Evolutionary conservation across 1,284 basidiomycete species (phyloP).

Genomic region (Irpex sp.): DNA sequence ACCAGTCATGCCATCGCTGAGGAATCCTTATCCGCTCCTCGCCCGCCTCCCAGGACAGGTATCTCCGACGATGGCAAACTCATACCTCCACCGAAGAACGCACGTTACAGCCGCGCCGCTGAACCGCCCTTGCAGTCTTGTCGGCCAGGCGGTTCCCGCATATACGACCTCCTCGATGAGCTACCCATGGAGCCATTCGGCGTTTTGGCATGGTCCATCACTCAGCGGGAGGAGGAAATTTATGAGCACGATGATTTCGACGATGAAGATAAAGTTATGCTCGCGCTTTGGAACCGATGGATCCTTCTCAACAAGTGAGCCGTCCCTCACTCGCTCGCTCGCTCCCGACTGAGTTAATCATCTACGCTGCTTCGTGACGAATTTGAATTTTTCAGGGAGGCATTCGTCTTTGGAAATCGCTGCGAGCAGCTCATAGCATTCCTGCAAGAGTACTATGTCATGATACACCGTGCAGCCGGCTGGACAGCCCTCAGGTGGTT

Average conservation of each 20-base stretch:
- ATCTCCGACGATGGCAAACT: slow-evolving; percentile 22
- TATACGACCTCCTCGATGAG: slow-evolving; percentile 61
- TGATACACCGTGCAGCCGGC: slow-evolving; percentile 66
- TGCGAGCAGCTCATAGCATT: slow-evolving; percentile 53
- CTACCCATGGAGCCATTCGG: slow-evolving; percentile 59
- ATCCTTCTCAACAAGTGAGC: slow-evolving; percentile 58
- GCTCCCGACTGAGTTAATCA: too few species aligned
- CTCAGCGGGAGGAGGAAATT: slow-evolving; percentile 70
- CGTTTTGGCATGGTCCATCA: slow-evolving; percentile 57
- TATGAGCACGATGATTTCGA: slow-evolving; percentile 62
- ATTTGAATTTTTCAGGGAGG: slow-evolving; percentile 29
- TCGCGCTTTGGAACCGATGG: slow-evolving; percentile 73
- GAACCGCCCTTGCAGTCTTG: slow-evolving; percentile 39
- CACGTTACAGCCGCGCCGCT: slow-evolving; percentile 35
- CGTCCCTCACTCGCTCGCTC: not conserved
- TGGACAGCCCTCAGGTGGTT: slow-evolving; percentile 59
- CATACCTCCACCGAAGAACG: slow-evolving; percentile 48
- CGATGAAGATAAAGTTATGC: slow-evolving; percentile 74
- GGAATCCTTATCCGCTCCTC: not conserved
- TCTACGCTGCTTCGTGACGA: not conserved
- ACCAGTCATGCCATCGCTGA: not conserved
- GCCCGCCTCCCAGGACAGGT: slow-evolving; percentile 6
- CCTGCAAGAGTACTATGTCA: slow-evolving; percentile 54
- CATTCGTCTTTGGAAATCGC: slow-evolving; percentile 40
- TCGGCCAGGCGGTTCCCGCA: slow-evolving; percentile 56